Conservation (phyloP, 139 green algal species). For the Haematococcus sp. region DNA sequence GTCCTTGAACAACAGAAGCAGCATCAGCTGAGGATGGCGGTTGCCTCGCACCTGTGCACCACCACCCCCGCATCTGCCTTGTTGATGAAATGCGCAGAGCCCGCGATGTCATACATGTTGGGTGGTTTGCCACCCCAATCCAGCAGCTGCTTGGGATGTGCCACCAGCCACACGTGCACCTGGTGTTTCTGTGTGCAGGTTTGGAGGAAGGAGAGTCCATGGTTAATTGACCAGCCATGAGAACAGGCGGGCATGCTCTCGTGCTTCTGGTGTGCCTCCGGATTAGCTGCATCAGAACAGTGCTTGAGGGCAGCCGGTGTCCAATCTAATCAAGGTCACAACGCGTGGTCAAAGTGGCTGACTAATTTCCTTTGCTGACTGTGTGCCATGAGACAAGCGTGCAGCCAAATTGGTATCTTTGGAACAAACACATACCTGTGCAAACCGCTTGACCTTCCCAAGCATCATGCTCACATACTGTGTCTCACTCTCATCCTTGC, state of each 20-base stretch:
- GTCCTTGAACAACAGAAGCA: too few relatives aligned
- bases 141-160: constrained; percentile 82
- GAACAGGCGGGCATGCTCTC: background rate
- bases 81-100: constrained; percentile 95
- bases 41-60: constrained; percentile 80
- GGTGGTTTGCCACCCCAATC: constrained; percentile 81
- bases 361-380: too few relatives aligned
- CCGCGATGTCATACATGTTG: constrained; percentile 94
- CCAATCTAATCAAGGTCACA: too few relatives aligned
- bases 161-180: constrained; percentile 98
- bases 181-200: constrained; percentile 67
- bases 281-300: too few relatives aligned
- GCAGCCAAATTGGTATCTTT: too few relatives aligned
- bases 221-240: too few relatives aligned
- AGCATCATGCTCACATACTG: constrained; percentile 96
- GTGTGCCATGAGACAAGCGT: background rate
- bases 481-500: constrained; percentile 63
- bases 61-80: constrained; percentile 96
- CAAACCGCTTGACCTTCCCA: constrained; percentile 77
- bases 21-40: too few relatives aligned
- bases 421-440: constrained; percentile 3
- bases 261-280: background rate
- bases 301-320: background rate
- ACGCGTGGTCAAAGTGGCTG: too few relatives aligned
- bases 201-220: too few relatives aligned